Evolutionary conservation across 2,329 filamentous ascomycete species (phyloP).

Genomic region (Phaeosphaeria sp.): DNA sequence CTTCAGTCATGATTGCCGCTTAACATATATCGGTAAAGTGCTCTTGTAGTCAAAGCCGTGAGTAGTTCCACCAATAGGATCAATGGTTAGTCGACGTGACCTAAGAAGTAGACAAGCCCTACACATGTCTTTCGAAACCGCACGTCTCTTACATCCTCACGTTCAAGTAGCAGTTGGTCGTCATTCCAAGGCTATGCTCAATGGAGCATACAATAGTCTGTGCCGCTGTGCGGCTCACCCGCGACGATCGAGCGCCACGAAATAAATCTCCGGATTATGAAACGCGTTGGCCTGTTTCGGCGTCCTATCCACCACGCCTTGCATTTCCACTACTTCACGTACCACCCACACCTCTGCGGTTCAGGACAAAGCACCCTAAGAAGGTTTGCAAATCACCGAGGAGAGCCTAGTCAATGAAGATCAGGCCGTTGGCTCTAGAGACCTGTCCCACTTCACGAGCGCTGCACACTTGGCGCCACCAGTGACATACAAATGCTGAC

Average conservation of each 20-base stretch:
- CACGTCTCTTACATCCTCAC: no score
- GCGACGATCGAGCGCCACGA: not conserved
- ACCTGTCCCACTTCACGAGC: conserved; percentile 2
- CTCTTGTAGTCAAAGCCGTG: not conserved
- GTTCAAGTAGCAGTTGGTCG: no score
- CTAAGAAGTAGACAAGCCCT: no score
- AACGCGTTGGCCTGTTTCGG: not conserved
- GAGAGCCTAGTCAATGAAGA: not conserved
- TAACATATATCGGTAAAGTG: not conserved
- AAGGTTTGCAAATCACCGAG: not conserved
- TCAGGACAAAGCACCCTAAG: not conserved
- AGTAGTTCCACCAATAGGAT: conserved; percentile 16
- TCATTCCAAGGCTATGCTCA: no score
- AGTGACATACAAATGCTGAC: not conserved
- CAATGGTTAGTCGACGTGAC: no score
- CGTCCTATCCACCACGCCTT: not conserved
- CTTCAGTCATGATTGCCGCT: not conserved
- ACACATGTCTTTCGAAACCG: no score
- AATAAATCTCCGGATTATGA: not conserved
- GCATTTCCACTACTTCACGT: not conserved
- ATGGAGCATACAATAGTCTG: no score
- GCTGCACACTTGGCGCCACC: not conserved
- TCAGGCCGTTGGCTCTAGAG: not conserved
- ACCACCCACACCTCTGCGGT: no score
- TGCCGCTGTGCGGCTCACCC: not conserved